Base-by-base conservation (phyloP, 768 basidiomycete genomes). In the Coprinopsis marcescibilis region DNA sequence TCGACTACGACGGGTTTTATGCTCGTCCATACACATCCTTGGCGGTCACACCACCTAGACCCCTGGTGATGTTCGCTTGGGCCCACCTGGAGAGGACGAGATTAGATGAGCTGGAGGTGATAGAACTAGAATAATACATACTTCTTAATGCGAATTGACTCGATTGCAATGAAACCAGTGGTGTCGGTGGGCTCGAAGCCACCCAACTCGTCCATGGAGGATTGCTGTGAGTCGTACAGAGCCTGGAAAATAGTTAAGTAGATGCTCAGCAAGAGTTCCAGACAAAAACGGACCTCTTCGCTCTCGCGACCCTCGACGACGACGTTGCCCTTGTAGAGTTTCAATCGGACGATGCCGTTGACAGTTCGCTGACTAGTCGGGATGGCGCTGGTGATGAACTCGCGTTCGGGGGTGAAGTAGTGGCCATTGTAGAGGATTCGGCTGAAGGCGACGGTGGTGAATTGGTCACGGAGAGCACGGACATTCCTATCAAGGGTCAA, bases 351-450 rank as follows among this genome's bases (percentile, higher is more conserved):
- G 37, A 85, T 64, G 37, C 96, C 96, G 58, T 97, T 98, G 54
- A 99, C 96, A 20, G 93, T 96, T 66, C 88, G 77, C 72, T 99
- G 96, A 64, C 88, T 91, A 33, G 91, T 83, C 3, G 93, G 91
- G 61, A 98, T 91, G 45, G 88, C 79, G 59, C 84, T 82, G 35
- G 84, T 85, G 59, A 98, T 71, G 60, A 98, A 98, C 69, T 97
- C 96, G 54, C 95, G 79, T 69, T 98, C 96, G 37, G 96, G 94
- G n/a, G 93, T 95, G 78, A 97, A 99, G 82, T 92, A 98, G 71
- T 95, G 92, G 29, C 95, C 96, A 61, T 98, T 97, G 76, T 99
- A 98, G 39, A 99, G 72, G 60, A 99, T 94, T 55, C 84, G 75
- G 65, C 89, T 83, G 46, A 98, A 75, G 63, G 86, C 85, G 57